Base-by-base conservation (phyloP, 164 flowering plant species). In the Stephania yunnanensis region DNA sequence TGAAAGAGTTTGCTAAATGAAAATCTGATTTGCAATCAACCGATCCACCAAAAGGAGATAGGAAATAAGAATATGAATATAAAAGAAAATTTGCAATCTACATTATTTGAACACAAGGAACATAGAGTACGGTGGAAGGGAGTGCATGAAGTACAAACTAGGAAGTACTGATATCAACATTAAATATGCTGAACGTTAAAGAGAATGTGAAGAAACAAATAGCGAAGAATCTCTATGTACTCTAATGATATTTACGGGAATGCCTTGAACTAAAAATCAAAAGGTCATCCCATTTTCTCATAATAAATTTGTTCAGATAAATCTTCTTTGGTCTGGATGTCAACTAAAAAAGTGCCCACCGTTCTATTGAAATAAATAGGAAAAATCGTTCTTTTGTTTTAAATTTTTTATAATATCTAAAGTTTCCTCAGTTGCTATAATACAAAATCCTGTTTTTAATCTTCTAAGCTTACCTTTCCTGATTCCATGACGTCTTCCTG, bases 401-500 rank as follows among this genome's bases (percentile, higher is more conserved):
- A 36, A 36, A 2, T 36, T 36, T 36, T 36, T 36, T 36, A 36
- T 0, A 36, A 36, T 36, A 36, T 36, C 42, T 36, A 36, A 36
- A 36, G 42, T 36, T 36, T 36, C 42, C 42, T 36, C 42, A 36
- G 42, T 36, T 36, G 42, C 42, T 36, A 36, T 36, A 36, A 36
- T 36, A 36, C 4, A 36, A 36, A 36, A 4, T 36, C 42, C 42
- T 36, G 42, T 36, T 36, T 36, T 36, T 36, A 36, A 36, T 36
- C 0, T 36, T 36, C 42, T 36, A 36, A 79, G 25, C 68, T 73
- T 53, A 88, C 91, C 89, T 61, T 19, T n/a, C 82, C 77, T 76
- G 71, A 10, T 58, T 12, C 63, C 75, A 61, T 71, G 70, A 30
- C 46, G 19, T 48, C 50, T 29, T 76, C 72, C 67, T 83, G 79